These are phyloP conservation scores for Dioscorea cayenensis DNA, from an alignment of 116 monocot species.

Conservation along the genomic window DNA sequence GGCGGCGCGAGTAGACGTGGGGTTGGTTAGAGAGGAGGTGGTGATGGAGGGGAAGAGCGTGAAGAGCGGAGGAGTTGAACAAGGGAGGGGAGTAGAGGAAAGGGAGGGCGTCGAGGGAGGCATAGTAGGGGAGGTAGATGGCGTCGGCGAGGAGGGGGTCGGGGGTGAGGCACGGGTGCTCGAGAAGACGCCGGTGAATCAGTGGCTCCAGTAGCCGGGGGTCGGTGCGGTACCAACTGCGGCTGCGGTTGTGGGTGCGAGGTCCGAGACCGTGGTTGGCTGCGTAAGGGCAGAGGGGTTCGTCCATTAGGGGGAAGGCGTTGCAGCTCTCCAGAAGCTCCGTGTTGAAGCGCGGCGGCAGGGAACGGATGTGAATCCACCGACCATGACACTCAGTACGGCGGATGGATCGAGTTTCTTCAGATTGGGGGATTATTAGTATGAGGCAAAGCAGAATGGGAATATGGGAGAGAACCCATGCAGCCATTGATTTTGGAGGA, in stretches of 20 bases:
- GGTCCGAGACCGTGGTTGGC: conserved; percentile 48
- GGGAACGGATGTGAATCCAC: conserved; percentile 41
- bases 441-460: too few relatives aligned
- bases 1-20: conserved; percentile 28
- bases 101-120: conserved; percentile 52
- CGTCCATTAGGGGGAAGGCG: conserved; percentile 19
- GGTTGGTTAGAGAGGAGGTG: conserved; percentile 24
- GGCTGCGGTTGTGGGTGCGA: conserved; percentile 32
- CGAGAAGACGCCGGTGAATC: conserved; percentile 58
- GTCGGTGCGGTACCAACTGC: conserved; percentile 63
- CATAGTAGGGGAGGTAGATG: conserved; percentile 63
- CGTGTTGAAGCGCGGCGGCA: conserved; percentile 27
- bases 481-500: too few relatives aligned
- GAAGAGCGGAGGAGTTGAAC: conserved; percentile 21
- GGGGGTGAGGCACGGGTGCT: conserved; percentile 50
- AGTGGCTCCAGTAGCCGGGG: conserved; percentile 38
- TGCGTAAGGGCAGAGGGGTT: conserved; percentile 27
- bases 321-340: conserved; percentile 31
- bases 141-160: conserved; percentile 43
- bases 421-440: too few relatives aligned
- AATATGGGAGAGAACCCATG: too few relatives aligned
- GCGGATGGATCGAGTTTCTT: neutral
- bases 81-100: conserved; percentile 28
- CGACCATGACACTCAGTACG: conserved; percentile 24
- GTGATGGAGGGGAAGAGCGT: conserved; percentile 39